Evolutionary conservation across 1,284 basidiomycete species (phyloP).

Genomic region (Chalciporus sp.): DNA sequence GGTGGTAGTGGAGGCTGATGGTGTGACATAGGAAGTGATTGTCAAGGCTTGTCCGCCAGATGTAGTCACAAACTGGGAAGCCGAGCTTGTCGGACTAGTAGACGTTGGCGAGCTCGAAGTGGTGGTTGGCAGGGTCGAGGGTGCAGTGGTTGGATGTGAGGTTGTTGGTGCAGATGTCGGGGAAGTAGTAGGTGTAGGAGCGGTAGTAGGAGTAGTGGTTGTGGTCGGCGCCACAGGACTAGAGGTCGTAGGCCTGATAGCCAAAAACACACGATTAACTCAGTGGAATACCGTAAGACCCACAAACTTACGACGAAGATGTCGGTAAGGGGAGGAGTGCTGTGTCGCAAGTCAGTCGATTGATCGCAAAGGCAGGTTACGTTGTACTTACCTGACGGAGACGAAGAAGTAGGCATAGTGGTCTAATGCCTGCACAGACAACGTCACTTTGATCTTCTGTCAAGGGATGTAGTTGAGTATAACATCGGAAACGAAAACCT

Average conservation of each 20-base stretch:
- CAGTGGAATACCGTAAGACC: background rate
- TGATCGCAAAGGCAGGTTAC: background rate
- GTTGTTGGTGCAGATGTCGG: conserved; percentile 7
- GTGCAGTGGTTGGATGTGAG: background rate
- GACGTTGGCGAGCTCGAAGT: conserved; percentile 18
- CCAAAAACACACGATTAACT: background rate
- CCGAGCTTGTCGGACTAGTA: conserved; percentile 7
- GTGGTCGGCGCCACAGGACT: background rate
- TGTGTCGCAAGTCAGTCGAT: background rate
- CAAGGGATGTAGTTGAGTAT: background rate
- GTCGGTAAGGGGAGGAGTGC: background rate
- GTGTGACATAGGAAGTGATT: conserved; percentile 12
- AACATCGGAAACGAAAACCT: background rate
- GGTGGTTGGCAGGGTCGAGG: conserved; percentile 12
- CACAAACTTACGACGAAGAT: conserved; percentile 4
- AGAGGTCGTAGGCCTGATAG: background rate
- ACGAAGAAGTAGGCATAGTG: conserved; percentile 10
- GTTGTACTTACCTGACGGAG: conserved; percentile 8
- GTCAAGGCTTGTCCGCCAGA: conserved; percentile 5
- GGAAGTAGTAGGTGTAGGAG: background rate
- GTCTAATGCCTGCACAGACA: background rate
- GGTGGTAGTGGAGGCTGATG: background rate
- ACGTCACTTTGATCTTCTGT: background rate
- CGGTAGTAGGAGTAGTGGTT: background rate
- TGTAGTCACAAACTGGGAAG: conserved; percentile 14